Evolutionary conservation across 2,329 filamentous ascomycete genomes (phyloP).

Genomic region (Diaporthe citri): DNA sequence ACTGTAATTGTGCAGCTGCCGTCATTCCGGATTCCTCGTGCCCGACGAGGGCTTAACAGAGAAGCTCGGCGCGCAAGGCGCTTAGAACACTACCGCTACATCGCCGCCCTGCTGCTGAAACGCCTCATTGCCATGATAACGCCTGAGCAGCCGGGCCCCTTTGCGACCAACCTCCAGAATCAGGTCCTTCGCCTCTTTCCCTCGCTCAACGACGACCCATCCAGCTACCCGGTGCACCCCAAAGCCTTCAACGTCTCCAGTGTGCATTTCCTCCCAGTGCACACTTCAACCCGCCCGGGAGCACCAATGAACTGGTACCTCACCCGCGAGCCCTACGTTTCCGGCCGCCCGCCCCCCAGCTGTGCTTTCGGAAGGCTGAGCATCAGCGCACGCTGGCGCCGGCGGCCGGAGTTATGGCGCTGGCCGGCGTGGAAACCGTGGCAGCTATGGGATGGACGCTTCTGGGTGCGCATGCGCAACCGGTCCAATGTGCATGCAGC

Average conservation of each 20-base stretch:
- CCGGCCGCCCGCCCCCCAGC: conserved; percentile 52
- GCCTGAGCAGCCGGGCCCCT: conserved; percentile 59
- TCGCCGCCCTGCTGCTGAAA: conserved; percentile 62
- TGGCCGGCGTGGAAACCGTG: conserved; percentile 51
- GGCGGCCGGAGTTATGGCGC: conserved; percentile 41
- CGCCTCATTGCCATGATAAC: conserved; percentile 64
- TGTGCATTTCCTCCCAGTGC: conserved; percentile 60
- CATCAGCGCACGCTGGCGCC: conserved; percentile 27
- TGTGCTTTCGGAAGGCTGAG: conserved; percentile 39
- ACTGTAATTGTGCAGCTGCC: conserved; percentile 62
- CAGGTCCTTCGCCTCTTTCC: conserved; percentile 64
- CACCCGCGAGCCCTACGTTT: conserved; percentile 60
- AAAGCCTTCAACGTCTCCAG: conserved; percentile 60
- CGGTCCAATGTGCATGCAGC: conserved; percentile 57
- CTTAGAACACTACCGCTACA: conserved; percentile 53
- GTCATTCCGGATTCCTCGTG: conserved; percentile 43
- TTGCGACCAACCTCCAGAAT: conserved; percentile 58
- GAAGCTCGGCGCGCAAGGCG: conserved; percentile 46
- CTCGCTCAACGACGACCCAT: conserved; percentile 48
- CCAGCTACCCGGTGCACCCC: conserved; percentile 32
- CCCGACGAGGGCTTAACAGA: conserved; percentile 42
- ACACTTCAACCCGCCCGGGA: conserved; percentile 8
- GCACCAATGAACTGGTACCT: conserved; percentile 57
- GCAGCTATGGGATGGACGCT: conserved; percentile 70
- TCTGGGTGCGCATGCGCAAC: conserved; percentile 67